Evolutionary conservation across 371 early-diverging fungal species (phyloP).

Genomic region (Mortierella sp.): DNA sequence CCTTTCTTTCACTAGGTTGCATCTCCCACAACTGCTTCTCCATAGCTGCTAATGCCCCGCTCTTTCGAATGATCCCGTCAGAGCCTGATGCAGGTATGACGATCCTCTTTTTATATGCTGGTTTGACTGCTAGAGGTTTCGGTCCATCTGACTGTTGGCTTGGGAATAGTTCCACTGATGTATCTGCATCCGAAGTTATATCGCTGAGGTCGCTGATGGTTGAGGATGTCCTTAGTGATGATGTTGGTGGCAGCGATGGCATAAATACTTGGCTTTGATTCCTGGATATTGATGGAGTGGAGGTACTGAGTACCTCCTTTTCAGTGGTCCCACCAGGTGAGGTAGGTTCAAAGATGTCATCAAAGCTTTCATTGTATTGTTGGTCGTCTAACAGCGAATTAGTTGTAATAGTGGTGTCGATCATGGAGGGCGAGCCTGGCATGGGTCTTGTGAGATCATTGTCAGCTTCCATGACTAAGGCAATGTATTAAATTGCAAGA

Average conservation of each 20-base stretch:
- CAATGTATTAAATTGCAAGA: background rate
- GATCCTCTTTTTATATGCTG: constrained; percentile 28
- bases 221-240: background rate
- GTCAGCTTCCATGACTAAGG: background rate
- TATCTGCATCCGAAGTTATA: background rate
- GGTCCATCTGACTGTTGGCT: no score
- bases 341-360: constrained; percentile 2
- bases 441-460: background rate
- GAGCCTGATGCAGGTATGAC: constrained; percentile 6
- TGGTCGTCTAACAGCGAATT: background rate
- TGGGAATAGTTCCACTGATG: no score
- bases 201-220: background rate
- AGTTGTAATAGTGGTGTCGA: no score
- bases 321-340: no score
- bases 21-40: constrained; percentile 9
- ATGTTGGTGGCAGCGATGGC: background rate
- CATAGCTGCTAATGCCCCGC: constrained; percentile 7
- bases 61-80: constrained; percentile 27
- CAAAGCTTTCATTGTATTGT: background rate
- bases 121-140: constrained; percentile 35
- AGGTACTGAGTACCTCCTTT: no score
- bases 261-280: background rate
- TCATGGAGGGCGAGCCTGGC: background rate
- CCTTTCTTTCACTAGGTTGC: background rate
- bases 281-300: constrained; percentile 11